phyloP scores from a whole-genome alignment of 163 green algal genomes.

The Volvox carteri region DNA sequence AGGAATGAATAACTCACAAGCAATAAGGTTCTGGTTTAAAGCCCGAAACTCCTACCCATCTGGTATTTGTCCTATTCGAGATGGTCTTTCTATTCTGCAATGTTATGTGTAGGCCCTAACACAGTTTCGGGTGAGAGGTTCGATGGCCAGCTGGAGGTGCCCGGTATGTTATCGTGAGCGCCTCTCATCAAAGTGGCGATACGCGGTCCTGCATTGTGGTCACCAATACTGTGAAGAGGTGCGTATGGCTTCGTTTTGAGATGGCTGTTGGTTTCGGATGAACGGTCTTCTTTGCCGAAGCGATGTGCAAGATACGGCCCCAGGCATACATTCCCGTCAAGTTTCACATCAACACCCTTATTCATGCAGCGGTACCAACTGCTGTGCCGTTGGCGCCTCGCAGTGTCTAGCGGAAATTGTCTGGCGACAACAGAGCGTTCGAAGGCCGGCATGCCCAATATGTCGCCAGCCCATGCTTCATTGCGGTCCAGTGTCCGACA shows the following conservation, averaged over 20 bases:
- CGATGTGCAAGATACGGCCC: no score
- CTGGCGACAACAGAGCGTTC: conserved; percentile 16
- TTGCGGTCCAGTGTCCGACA: not conserved
- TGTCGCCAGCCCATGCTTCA: conserved; percentile 44
- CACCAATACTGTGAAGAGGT: conserved; percentile 24
- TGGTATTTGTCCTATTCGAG: no score
- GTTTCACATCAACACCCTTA: not conserved
- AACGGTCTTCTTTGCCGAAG: not conserved
- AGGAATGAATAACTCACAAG: no score
- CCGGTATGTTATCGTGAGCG: conserved; percentile 29
- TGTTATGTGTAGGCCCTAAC: no score
- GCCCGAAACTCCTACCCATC: no score
- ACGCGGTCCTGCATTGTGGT: not conserved
- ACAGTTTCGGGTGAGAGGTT: no score
- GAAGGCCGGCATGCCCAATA: conserved; percentile 16
- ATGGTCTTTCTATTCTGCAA: no score
- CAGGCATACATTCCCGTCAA: not conserved
- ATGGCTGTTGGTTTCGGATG: not conserved
- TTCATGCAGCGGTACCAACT: not conserved
- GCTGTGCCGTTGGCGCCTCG: not conserved
- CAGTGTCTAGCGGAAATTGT: conserved; percentile 47
- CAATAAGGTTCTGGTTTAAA: no score
- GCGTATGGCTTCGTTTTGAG: not conserved
- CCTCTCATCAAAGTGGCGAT: not conserved
- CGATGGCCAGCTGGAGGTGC: conserved; percentile 1